Evolutionary conservation across 352 stramenopile genomes (phyloP), one percentile per base, ranked within the genome.

Genomic region (Globisporangium solare): DNA sequence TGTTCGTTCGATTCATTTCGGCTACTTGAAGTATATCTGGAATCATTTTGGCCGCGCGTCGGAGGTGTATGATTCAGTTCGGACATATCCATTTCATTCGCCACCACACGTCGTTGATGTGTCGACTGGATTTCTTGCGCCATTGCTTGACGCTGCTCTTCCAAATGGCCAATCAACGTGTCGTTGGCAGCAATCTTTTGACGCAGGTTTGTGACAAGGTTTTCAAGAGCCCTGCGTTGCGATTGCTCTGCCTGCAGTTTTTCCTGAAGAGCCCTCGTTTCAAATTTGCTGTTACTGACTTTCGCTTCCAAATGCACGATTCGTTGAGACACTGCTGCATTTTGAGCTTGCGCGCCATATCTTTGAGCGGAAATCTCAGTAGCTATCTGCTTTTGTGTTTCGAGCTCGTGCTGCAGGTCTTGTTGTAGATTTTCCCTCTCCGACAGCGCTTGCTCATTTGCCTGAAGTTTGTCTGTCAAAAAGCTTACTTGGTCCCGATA

Each of bases 401-500:
- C 70, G 6, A 90, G 54, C 47, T 89, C 82, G 3, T 68, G 48
- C 11, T 56, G 53, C 8, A 74, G 42, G 22, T 63, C 47, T 3
- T 64, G 55, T 21, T 69, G 65, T 14, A 64, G 61, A 55, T 63
- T 60, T 18, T 71, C 64, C 2, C 48, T 42, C 21, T 77, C 68
- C 10, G 70, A 46, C 2, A 70, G 50, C 37, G 76, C 60, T 43
- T 85, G 74, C 41, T 89, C 76, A 2, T 59, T 75, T 15, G 56
- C 39, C 41, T 86, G 74, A 21, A 94, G 60, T 47, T 92, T 86
- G 37, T 91, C 77, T 1, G 82, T 89, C 15, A 94, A 59, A 43
- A 88, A 86, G 42, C 64, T 89, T 20, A 94, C 79, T 64, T 94
- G 84, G n/a, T 91, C 79, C 11, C 82, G 68, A 56, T 89, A 90